Evolutionary conservation across 2,329 filamentous ascomycete species (phyloP).

Genomic region (Cladophialophora psammophila): DNA sequence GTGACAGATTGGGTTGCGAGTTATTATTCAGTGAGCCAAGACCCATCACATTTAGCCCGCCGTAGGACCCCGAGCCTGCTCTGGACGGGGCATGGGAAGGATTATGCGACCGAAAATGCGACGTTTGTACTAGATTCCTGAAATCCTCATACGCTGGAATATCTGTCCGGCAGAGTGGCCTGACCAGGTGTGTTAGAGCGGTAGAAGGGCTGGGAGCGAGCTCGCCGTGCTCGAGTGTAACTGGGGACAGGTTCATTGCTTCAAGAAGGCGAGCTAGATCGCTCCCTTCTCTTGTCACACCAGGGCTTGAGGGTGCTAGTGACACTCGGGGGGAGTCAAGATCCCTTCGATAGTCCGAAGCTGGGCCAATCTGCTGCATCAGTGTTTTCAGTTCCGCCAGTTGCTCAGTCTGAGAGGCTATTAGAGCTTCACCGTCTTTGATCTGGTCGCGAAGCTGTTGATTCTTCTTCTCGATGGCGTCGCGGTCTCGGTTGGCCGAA

Average conservation of each 20-base stretch:
- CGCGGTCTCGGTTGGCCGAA: conserved; percentile 82
- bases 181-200: conserved; percentile 82
- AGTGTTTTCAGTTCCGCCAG: conserved; percentile 88
- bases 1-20: conserved; percentile 59
- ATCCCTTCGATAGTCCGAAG: conserved; percentile 68
- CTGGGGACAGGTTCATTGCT: conserved; percentile 60
- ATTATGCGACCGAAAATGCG: conserved; percentile 52
- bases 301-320: conserved; percentile 80
- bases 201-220: conserved; percentile 68
- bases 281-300: conserved; percentile 62
- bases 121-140: conserved; percentile 72
- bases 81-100: conserved; percentile 61
- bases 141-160: conserved; percentile 86
- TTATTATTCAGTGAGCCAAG: conserved; percentile 49
- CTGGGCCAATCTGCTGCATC: conserved; percentile 78
- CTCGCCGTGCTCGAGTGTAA: conserved; percentile 58
- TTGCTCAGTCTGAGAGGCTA: conserved; percentile 92
- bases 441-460: conserved; percentile 87
- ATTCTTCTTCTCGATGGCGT: conserved; percentile 80
- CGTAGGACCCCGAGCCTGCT: conserved; percentile 74
- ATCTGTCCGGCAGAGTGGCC: conserved; percentile 83
- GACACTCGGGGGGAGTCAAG: conserved; percentile 74
- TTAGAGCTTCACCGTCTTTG: conserved; percentile 81
- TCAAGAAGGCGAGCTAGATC: conserved; percentile 67
- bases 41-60: conserved; percentile 67